phyloP scores from a whole-genome alignment of 2,329 filamentous ascomycete species.

The Biscogniauxia sp. region DNA sequence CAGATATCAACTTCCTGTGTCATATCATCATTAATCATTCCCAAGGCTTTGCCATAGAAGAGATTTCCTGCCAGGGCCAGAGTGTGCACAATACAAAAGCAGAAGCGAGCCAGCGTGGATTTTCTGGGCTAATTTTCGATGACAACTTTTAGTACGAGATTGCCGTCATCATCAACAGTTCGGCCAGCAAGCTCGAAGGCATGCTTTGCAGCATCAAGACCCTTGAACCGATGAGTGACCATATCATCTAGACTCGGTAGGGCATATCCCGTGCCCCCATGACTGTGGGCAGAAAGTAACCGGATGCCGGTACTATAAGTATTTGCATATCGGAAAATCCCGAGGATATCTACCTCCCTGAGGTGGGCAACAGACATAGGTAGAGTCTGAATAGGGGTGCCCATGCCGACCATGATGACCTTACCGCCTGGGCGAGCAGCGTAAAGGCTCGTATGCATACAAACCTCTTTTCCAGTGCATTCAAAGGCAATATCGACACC shows the following conservation, averaged over 20 bases:
- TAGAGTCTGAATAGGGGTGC: slow-evolving; percentile 71
- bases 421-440: slow-evolving; percentile 68
- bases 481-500: slow-evolving; percentile 72
- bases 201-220: slow-evolving; percentile 57
- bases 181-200: slow-evolving; percentile 70
- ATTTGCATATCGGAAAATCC: slow-evolving; percentile 75
- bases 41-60: background rate
- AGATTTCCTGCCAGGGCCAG: slow-evolving; percentile 3
- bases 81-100: background rate
- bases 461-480: slow-evolving; percentile 73
- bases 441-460: slow-evolving; percentile 73
- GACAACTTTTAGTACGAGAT: slow-evolving; percentile 70
- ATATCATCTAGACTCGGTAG: slow-evolving; percentile 66
- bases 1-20: background rate
- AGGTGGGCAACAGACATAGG: slow-evolving; percentile 70
- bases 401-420: slow-evolving; percentile 77
- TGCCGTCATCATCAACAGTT: slow-evolving; percentile 65
- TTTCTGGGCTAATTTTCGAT: slow-evolving; percentile 46
- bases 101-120: background rate
- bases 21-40: background rate
- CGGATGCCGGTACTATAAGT: slow-evolving; percentile 71
- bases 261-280: slow-evolving; percentile 38
- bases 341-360: slow-evolving; percentile 72
- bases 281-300: slow-evolving; percentile 49
- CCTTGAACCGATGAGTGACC: slow-evolving; percentile 71